Percentiles rank a stretch among this genome's conserved stretches.
These are phyloP conservation scores for Tulasnella sp. DNA, from an alignment of 768 basidiomycete genomes.

Conservation along the genomic window DNA sequence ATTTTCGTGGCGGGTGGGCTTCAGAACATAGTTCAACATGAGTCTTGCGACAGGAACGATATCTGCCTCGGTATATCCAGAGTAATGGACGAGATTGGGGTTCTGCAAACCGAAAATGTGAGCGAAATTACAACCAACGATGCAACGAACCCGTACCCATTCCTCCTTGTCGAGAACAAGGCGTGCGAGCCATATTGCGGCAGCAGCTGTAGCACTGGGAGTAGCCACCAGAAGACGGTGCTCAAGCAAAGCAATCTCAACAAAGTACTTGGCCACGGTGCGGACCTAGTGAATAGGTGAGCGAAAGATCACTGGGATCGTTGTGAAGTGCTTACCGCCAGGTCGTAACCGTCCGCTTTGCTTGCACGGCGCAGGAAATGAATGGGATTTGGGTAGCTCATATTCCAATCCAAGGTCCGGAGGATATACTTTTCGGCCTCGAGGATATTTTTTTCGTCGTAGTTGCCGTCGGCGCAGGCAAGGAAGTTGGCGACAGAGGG, in stretches of 20 bases:
- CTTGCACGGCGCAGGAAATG: slow-evolving; percentile 81
- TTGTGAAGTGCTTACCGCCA: slow-evolving; percentile 27
- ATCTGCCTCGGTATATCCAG: slow-evolving; percentile 71
- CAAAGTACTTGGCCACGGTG: slow-evolving; percentile 83
- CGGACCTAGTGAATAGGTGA: slow-evolving; percentile 43
- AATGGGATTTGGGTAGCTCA: slow-evolving; percentile 82
- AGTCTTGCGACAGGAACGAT: slow-evolving; percentile 72
- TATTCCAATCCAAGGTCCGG: slow-evolving; percentile 76
- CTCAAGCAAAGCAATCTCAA: slow-evolving; percentile 80
- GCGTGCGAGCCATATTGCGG: slow-evolving; percentile 79
- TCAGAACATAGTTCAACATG: slow-evolving; percentile 81
- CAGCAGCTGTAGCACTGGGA: slow-evolving; percentile 75
- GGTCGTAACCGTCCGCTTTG: slow-evolving; percentile 89
- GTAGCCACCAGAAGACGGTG: slow-evolving; percentile 64
- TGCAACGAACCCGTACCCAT: slow-evolving; percentile 60
- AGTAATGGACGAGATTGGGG: slow-evolving; percentile 79
- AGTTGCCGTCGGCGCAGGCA: slow-evolving; percentile 69
- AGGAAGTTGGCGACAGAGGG: slow-evolving; percentile 78
- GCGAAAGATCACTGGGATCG: background rate
- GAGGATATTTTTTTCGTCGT: slow-evolving; percentile 70
- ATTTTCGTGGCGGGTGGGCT: slow-evolving; percentile 61
- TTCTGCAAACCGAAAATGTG: slow-evolving; percentile 41
- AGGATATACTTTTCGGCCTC: slow-evolving; percentile 85
- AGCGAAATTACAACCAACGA: background rate
- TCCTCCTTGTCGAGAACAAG: slow-evolving; percentile 66